Conservation (phyloP, 257 asterid genomes). For the Striga asiatica region DNA sequence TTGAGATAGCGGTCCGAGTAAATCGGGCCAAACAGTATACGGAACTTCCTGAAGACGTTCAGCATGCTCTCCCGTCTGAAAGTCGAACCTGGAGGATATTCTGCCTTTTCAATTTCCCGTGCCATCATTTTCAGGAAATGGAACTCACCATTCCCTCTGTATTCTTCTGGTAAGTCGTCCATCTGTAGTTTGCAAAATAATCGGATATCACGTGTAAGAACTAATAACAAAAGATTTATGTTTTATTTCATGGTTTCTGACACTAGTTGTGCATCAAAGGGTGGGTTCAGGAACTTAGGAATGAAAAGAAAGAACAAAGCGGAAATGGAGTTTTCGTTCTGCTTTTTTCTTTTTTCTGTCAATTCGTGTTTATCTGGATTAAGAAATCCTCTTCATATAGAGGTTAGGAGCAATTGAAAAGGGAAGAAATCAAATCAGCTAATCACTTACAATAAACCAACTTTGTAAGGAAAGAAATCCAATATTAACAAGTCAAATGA, state of each 20-base stretch:
- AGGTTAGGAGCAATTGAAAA: no score
- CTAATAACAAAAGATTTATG: not conserved
- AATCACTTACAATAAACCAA: no score
- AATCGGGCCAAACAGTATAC: conserved; percentile 11
- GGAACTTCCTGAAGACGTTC: conserved; percentile 15
- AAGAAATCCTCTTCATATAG: no score
- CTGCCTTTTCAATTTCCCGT: conserved; percentile 24
- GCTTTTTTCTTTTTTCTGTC: no score
- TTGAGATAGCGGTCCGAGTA: conserved; percentile 20
- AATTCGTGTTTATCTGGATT: no score
- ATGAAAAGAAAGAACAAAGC: no score
- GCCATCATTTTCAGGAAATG: conserved; percentile 25
- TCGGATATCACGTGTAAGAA: not conserved
- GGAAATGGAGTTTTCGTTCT: no score
- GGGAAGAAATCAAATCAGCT: no score
- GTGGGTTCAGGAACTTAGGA: no score
- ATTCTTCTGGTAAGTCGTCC: conserved; percentile 6
- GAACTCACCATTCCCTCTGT: conserved; percentile 13
- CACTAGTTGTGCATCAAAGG: no score
- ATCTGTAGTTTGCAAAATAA: conserved; percentile 20
- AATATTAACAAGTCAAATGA: no score
- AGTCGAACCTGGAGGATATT: conserved; percentile 19
- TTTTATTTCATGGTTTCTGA: not conserved
- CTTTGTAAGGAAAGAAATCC: no score
- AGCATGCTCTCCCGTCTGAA: conserved; percentile 24